A percentile compares a stretch with the other conserved stretches of the same genome.
phyloP scores from a whole-genome alignment of 2,329 filamentous ascomycete species.

The Apiospora marii region DNA sequence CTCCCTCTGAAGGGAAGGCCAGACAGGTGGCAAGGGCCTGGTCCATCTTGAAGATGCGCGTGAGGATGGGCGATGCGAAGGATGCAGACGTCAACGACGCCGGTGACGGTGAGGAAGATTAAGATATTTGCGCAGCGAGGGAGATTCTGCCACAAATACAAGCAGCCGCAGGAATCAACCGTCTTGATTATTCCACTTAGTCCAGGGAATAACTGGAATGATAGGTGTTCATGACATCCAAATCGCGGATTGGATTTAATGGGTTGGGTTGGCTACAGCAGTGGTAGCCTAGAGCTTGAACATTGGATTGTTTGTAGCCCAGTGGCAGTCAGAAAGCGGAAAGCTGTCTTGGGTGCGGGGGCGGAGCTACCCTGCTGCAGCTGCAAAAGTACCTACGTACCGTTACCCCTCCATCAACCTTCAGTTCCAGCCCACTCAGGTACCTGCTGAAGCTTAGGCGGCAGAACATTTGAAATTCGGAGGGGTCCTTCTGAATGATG shows the following conservation, averaged over 20 bases:
- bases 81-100: background rate
- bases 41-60: slow-evolving; percentile 45
- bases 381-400: background rate
- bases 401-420: slow-evolving; percentile 2
- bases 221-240: background rate
- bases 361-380: slow-evolving; percentile 5
- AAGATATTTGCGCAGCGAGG: background rate
- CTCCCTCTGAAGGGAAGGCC: slow-evolving; percentile 49
- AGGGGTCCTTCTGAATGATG: background rate
- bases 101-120: background rate
- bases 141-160: background rate
- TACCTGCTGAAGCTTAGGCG: background rate
- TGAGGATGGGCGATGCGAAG: background rate
- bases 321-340: background rate
- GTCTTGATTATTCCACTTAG: too few relatives aligned
- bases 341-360: slow-evolving; percentile 7
- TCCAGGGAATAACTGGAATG: too few relatives aligned
- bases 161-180: too few relatives aligned
- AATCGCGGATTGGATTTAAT: background rate
- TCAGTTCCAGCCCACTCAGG: background rate
- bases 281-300: slow-evolving; percentile 4
- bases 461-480: background rate
- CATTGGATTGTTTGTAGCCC: background rate
- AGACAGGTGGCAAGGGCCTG: slow-evolving; percentile 47
- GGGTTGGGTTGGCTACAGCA: background rate